A percentile compares a stretch with the other conserved stretches of the same genome.
Evolutionary conservation across 768 basidiomycete genomes (phyloP).

Genomic region (Chalciporus sphaerocephalus): DNA sequence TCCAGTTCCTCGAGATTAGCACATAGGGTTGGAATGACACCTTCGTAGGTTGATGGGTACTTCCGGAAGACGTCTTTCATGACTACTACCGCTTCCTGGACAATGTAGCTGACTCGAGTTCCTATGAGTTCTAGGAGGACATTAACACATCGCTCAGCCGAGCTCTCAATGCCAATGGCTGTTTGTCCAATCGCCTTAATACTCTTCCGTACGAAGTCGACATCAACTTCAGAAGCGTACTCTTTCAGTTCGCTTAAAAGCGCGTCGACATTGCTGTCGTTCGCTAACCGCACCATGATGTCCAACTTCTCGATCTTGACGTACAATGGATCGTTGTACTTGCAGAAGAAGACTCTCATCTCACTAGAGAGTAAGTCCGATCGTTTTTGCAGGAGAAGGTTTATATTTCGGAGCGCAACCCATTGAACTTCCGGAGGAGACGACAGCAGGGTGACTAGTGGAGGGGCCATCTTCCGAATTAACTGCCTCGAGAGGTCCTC

Average conservation of each 20-base stretch:
- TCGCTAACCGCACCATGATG: conserved; percentile 93
- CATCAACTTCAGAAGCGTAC: conserved; percentile 97
- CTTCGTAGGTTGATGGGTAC: conserved; percentile 95
- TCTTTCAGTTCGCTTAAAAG: conserved; percentile 94
- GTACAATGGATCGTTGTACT: conserved; percentile 98
- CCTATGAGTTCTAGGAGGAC: conserved; percentile 90
- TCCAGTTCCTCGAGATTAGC: conserved; percentile 94
- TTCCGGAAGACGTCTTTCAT: conserved; percentile 99
- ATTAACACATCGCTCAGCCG: conserved; percentile 92
- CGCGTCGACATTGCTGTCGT: conserved; percentile 90
- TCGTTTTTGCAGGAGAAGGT: conserved; percentile 91
- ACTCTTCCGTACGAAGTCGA: conserved; percentile 94
- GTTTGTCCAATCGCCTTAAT: conserved; percentile 95
- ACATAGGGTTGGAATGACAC: conserved; percentile 92
- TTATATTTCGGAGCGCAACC: conserved; percentile 96
- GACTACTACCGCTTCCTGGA: conserved; percentile 96
- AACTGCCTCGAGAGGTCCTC: conserved; percentile 84
- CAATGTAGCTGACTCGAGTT: conserved; percentile 93
- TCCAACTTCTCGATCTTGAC: conserved; percentile 98
- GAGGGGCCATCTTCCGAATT: conserved; percentile 95
- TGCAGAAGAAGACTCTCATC: conserved; percentile 99
- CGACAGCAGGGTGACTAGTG: conserved; percentile 89
- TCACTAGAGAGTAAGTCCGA: conserved; percentile 88
- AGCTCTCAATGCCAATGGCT: conserved; percentile 89
- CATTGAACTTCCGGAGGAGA: conserved; percentile 98